Base-by-base conservation (phyloP, 2,329 filamentous ascomycete genomes). In the Calonectria hongkongensis region DNA sequence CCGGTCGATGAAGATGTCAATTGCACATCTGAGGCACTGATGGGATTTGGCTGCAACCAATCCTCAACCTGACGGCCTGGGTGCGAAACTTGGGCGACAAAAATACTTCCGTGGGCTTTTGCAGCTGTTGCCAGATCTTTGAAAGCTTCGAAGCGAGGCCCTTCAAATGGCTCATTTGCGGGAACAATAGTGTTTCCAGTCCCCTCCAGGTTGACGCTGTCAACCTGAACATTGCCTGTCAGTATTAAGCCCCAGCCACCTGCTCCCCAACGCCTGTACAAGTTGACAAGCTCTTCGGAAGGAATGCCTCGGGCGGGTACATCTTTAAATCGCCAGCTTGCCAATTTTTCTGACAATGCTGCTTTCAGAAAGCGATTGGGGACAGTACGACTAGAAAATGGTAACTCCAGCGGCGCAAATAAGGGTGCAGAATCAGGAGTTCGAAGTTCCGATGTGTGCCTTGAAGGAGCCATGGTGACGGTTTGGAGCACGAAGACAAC, bases 201-300 rank as follows among this genome's bases (percentile, higher is more conserved):
- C 6, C 85, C 86, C 74, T 92, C 90, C 2, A 92, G 82, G 66
- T 91, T 87, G 63, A 91, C 89, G 74, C 88, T 90, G 60, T 92
- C 89, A 54, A 93, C 86, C 87, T 92, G 91, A 72, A 92, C 85
- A 81, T 94, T 94, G 51, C 92, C 92, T 0, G 90, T 91, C 1
- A 92, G 81, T 71, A 92, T 89, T 30, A 90, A 76, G 13, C 91
- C 91, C 58, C 86, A 86, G 15, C 83, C 86, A 28, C 89, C 89
- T 75, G 91, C 88, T 2, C 92, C 92, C 91, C 91, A 94, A 21
- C 80, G 66, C 62, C 87, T 85, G 82, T 93, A 93, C 48, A 91
- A 83, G 39, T 91, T 89, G 77, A 90, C 79, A 25, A 84, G 77
- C 54, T 85, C 81, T 36, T 81, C 75, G 4, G 83, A 82, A 1